Base-by-base conservation (phyloP, 2,329 filamentous ascomycete species). In the Diaporthe caulivora region DNA sequence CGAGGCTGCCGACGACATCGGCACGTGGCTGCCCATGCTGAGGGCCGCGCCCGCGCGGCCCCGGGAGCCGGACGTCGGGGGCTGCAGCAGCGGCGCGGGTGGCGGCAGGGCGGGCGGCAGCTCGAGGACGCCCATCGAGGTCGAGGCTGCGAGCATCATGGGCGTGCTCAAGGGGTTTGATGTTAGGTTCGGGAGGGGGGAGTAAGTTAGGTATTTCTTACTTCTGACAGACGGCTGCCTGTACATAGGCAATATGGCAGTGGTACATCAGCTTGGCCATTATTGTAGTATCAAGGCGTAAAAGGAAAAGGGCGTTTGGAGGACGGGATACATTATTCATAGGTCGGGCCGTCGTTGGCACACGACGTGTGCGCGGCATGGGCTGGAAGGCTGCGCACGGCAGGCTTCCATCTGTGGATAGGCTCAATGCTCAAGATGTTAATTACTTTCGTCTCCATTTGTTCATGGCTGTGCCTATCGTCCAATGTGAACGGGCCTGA, bases 111-210 rank as follows among this genome's bases (percentile, higher is more conserved):
- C 73, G 71, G 72, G 77, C 71, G 77, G 83, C 83, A 67, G 79
- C 81, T 71, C 81, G 81, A 70, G 82, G 40, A 72, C 84, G 75
- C 91, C 93, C 1, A 91, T 95, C 78, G 93, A 95, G 80, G 93
- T 95, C 21, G 93, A 95, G 82, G 93, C 93, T 9, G 93, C 93
- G 0, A 95, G 93, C 81, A 94, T 95, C 71, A 95, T 95, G 93
- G 92, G 92, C 54, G 93, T 95, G n/a, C 83, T 95, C 74, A 94
- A 93, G 81, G 92, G 93, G 76, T 95, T 95, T 83, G 93, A 95
- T 78, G 87, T 94, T 65, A 86, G 93, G 70, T 95, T 95, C 80
- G 91, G 91, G n/a, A 80, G 80, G 70, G 79, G 79, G 4, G 76
- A 79, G 54, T 80, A 74, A 51, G 49, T 64, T 40, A 31, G 11